These are phyloP conservation scores for Cryptosporidium parvum DNA, from an alignment of 169 alveolate genomes.

Conservation along the genomic window DNA sequence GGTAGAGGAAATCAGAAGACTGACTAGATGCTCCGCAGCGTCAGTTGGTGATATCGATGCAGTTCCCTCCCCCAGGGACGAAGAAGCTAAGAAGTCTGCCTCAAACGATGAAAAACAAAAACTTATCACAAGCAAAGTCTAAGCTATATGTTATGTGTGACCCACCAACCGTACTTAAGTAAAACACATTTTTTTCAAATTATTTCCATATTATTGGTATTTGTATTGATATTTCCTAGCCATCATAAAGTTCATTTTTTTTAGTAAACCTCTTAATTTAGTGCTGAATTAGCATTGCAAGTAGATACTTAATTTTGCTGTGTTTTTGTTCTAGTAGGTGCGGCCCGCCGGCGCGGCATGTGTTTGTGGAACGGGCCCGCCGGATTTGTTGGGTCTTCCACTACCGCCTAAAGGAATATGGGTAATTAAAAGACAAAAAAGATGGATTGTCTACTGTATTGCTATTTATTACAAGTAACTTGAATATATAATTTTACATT, in stretches of 20 bases:
- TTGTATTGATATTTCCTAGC: background rate
- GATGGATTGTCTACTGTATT: background rate
- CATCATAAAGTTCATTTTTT: background rate
- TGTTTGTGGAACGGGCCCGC: background rate
- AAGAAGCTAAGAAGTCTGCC: background rate
- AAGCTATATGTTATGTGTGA: background rate
- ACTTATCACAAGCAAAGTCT: slow-evolving; percentile 21
- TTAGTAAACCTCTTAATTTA: background rate
- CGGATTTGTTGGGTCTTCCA: background rate
- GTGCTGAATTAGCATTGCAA: slow-evolving; percentile 22
- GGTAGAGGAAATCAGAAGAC: slow-evolving; percentile 58
- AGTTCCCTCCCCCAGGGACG: slow-evolving; percentile 8
- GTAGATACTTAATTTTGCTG: slow-evolving; percentile 2
- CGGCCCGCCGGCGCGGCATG: background rate
- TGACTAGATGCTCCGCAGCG: slow-evolving; percentile 72
- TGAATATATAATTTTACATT: background rate
- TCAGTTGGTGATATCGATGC: slow-evolving; percentile 61
- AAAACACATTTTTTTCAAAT: background rate
- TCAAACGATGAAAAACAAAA: slow-evolving; percentile 28
- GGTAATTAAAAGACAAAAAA: background rate
- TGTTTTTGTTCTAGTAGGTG: background rate
- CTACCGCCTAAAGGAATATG: background rate
- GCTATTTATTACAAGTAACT: background rate
- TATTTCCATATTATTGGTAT: background rate
- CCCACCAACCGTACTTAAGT: background rate